Conservation (phyloP, 2,329 filamentous ascomycete species). For the Zasmidium cellare region DNA sequence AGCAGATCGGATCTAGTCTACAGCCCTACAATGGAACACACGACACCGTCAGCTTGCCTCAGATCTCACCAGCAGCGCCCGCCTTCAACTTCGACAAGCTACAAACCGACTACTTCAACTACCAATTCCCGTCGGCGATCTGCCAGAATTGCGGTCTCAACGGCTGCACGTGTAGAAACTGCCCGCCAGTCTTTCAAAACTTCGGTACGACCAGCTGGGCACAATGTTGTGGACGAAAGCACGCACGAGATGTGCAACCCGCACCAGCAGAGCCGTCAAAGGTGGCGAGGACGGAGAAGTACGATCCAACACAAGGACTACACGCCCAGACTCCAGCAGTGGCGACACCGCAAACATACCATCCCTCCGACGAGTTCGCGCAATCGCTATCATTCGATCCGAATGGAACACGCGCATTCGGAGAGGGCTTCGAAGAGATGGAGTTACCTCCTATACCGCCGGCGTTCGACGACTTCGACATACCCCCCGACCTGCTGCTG, state of each 20-base stretch:
- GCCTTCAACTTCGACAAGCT: slow-evolving; percentile 30
- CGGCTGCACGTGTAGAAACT: slow-evolving; percentile 35
- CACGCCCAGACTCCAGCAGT: neutral
- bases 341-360: neutral
- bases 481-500: slow-evolving; percentile 13
- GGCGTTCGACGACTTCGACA: slow-evolving; percentile 7
- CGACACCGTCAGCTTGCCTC: slow-evolving; percentile 6
- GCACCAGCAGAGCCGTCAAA: slow-evolving; percentile 12
- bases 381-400: neutral
- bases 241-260: slow-evolving; percentile 29
- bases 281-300: slow-evolving; percentile 13
- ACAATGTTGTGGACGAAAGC: slow-evolving; percentile 35
- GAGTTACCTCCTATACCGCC: slow-evolving; percentile 5
- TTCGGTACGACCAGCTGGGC: slow-evolving; percentile 33
- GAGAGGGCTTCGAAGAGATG: slow-evolving; percentile 6
- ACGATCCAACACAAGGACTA: neutral
- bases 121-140: slow-evolving; percentile 34
- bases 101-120: slow-evolving; percentile 28
- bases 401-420: slow-evolving; percentile 2
- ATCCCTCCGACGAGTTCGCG: neutral
- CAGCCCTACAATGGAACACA: slow-evolving; percentile 4
- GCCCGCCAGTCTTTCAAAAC: slow-evolving; percentile 35
- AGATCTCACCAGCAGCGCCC: slow-evolving; percentile 11
- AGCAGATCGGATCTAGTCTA: slow-evolving; percentile 5
- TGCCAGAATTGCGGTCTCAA: slow-evolving; percentile 36